Evolutionary conservation across 2,329 filamentous ascomycete genomes (phyloP).

Genomic region (Colletotrichum sp.): DNA sequence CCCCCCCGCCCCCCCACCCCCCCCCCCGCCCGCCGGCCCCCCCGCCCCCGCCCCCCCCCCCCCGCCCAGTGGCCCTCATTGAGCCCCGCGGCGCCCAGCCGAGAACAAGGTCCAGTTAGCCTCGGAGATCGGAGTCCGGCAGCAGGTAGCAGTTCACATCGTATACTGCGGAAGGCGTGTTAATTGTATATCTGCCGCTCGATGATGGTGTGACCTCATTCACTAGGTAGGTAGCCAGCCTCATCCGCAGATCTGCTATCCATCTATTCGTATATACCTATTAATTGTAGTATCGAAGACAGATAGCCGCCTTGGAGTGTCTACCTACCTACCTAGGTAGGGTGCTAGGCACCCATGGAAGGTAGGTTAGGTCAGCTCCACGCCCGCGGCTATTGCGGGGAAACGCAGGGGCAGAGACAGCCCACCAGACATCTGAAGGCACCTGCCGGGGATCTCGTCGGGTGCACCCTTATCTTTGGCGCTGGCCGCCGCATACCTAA

Average conservation of each 20-base stretch:
- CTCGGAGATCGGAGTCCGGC: background rate
- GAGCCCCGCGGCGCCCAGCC: background rate
- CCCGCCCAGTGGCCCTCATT: background rate
- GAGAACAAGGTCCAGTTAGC: background rate
- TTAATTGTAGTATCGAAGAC: background rate
- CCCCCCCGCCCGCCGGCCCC: too few species aligned
- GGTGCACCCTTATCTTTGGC: background rate
- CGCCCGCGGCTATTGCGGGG: background rate
- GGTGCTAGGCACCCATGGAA: background rate
- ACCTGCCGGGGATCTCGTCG: background rate
- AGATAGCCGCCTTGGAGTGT: background rate
- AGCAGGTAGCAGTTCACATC: background rate
- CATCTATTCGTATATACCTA: background rate
- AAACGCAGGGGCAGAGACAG: background rate
- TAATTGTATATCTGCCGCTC: background rate
- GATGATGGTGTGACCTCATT: background rate
- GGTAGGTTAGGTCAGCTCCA: background rate
- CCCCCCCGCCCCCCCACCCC: too few species aligned
- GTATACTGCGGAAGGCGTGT: background rate
- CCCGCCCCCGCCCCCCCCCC: too few species aligned
- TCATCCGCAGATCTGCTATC: background rate
- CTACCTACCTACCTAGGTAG: background rate
- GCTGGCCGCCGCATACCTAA: background rate
- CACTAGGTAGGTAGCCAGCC: background rate
- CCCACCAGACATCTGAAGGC: background rate